Evolutionary conservation across 345 rosid species (phyloP), one percentile per base, ranked within the genome.

Genomic region (Gossypium australe): DNA sequence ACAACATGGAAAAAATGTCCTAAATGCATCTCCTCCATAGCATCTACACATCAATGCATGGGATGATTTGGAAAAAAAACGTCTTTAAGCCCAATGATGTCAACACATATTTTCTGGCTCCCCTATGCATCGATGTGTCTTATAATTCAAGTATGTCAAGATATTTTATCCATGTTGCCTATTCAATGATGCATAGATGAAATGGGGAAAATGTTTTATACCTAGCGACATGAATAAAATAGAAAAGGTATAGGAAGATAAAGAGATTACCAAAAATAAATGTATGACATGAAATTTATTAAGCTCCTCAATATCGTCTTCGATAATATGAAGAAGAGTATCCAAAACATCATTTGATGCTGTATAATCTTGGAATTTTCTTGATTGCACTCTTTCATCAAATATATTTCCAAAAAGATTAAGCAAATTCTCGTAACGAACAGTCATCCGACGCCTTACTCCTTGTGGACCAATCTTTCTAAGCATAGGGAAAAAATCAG

Each of bases 401-500:
- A 78, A 70, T 43, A 87, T 29, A 60, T 47, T 69, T 3, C 80
- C 84, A 11, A 87, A 83, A 13, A 75, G 48, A 63, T 9, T 61
- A 29, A 81, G 64, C 48, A 87, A 11, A 25, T 17, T 81, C 16
- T 62, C 75, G 0, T 74, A 14, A 49, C 43, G 61, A 38, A 4
- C 16, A 8, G 56, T 55, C 59, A 75, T 57, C 3, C 52, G 29
- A 12, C 77, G 38, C 73, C 78, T 73, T 16, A 56, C 25, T 11
- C 82, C 78, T 24, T 47, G 74, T 9, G 79, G 83, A 22, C 87
- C 93, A 71, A 89, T 24, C 70, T 38, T 73, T 70, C 79, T 29
- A 0, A 88, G 67, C 16, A 81, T 2, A 2, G 90, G 91, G 52
- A 86, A 89, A 67, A 41, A 87, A 60, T 89, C 87, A 1, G 80